Percentiles rank a stretch among this genome's conserved stretches.
phyloP scores from a whole-genome alignment of 2,329 filamentous ascomycete species.

The Pyrenophora seminiperda region DNA sequence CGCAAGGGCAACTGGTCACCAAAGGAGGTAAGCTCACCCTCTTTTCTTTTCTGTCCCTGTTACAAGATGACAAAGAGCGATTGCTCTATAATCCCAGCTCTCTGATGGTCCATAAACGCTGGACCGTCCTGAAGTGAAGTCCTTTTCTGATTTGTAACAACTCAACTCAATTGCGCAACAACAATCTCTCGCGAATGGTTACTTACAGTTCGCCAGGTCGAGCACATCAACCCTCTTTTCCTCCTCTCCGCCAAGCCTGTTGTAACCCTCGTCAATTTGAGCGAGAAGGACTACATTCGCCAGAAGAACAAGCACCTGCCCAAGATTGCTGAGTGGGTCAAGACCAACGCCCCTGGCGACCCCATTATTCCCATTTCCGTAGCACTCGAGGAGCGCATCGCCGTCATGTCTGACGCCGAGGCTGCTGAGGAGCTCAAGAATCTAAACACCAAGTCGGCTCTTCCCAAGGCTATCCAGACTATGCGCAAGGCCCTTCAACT shows the following conservation, averaged over 20 bases:
- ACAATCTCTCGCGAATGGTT: slow-evolving; percentile 7
- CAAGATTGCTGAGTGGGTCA: slow-evolving; percentile 94
- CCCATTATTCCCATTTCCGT: slow-evolving; percentile 94
- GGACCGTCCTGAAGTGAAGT: slow-evolving; percentile 88
- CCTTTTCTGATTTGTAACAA: slow-evolving; percentile 65
- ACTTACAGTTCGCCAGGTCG: slow-evolving; percentile 67
- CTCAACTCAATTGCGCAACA: slow-evolving; percentile 7
- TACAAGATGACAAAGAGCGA: slow-evolving; percentile 98
- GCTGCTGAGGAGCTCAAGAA: slow-evolving; percentile 86
- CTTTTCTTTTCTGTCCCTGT: slow-evolving; percentile 34
- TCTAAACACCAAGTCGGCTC: slow-evolving; percentile 80
- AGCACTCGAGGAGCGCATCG: slow-evolving; percentile 88
- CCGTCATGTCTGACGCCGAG: slow-evolving; percentile 77
- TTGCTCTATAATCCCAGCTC: slow-evolving; percentile 99
- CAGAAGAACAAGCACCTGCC: slow-evolving; percentile 99
- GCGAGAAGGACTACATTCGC: slow-evolving; percentile 93
- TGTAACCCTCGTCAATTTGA: slow-evolving; percentile 95
- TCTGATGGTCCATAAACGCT: slow-evolving; percentile 85
- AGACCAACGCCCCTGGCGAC: slow-evolving; percentile 84
- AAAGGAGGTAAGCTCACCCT: slow-evolving; percentile 80
- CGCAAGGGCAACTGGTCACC: slow-evolving; percentile 86
- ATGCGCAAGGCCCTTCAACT: slow-evolving; percentile 94
- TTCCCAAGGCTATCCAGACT: slow-evolving; percentile 88
- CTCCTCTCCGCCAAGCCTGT: slow-evolving; percentile 96
- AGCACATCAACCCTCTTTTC: slow-evolving; percentile 95